These are phyloP conservation scores for Solidago caesia DNA, from an alignment of 129 eudicot genomes.

Conservation along the genomic window DNA sequence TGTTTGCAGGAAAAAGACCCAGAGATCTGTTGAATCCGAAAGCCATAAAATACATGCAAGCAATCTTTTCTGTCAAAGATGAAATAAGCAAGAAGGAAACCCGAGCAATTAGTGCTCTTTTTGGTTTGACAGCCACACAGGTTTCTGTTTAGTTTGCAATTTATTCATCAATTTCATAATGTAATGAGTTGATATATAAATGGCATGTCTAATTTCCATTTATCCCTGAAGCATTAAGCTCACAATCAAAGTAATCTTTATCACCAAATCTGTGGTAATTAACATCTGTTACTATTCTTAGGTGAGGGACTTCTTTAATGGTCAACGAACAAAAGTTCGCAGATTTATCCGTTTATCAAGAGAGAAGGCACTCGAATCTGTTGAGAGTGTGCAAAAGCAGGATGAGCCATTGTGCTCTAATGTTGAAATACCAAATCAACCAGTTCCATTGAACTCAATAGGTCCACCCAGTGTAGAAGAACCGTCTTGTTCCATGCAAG, in stretches of 20 bases:
- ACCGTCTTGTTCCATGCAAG: conserved; percentile 63
- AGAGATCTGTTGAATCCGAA: conserved; percentile 90
- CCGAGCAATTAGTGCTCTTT: conserved; percentile 83
- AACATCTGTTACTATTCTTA: conserved; percentile 20
- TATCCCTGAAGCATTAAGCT: background rate
- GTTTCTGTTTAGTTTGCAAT: conserved; percentile 33
- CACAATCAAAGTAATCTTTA: conserved; percentile 2
- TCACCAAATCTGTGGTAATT: background rate
- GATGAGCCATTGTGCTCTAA: conserved; percentile 43
- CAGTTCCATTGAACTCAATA: conserved; percentile 54
- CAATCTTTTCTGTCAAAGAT: conserved; percentile 82
- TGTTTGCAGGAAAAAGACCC: conserved; percentile 83
- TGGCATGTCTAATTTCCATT: background rate
- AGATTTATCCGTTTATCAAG: conserved; percentile 66
- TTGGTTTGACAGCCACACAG: conserved; percentile 94
- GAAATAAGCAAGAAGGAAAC: conserved; percentile 83
- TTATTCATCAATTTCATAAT: background rate
- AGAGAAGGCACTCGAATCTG: conserved; percentile 61
- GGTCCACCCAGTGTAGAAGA: conserved; percentile 41
- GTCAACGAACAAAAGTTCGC: conserved; percentile 76
- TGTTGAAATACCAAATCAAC: conserved; percentile 32
- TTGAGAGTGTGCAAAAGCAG: conserved; percentile 37
- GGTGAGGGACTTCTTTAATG: conserved; percentile 81
- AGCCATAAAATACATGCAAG: conserved; percentile 86
- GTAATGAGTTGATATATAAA: background rate